Evolutionary conservation across 2,329 filamentous ascomycete genomes (phyloP), one percentile per base, ranked within the genome.

Genomic region (Didymella keratinophila): DNA sequence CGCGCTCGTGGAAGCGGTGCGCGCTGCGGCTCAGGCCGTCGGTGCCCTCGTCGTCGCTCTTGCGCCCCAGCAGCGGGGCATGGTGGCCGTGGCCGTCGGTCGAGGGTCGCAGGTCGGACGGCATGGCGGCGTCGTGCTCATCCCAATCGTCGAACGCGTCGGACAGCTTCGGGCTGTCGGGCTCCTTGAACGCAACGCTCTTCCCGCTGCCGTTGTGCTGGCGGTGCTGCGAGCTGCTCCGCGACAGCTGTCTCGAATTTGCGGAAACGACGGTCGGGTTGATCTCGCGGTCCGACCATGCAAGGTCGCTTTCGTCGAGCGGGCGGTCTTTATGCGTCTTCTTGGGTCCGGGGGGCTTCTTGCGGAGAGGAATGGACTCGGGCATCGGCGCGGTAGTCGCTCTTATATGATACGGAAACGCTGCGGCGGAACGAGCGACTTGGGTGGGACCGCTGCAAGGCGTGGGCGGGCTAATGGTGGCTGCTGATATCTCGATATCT

Each of bases 1-100:
- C 93, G 68, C 87, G 84, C 72, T 92, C 93, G 71, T 90, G 87
- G 79, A 96, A 88, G 12, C 89, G 89, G 42, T 64, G 61, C 10
- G 58, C 10, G 36, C 71, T 66, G 16, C 80, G 77, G 44, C 23
- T 5, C 75, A 71, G 28, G 63, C 76, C 61, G 77, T 78, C 65
- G 67, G 74, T 58, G 25, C 67, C 71, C 57, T 71, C 71, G 53
- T 74, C 70, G 51, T 65, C 64, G 58, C 76, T 77, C 64, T 78
- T 77, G 49, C 62, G 67, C 34, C 75, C 82, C 30, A 89, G 78
- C 63, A 89, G 73, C 23, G 86, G 86, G 62, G 82, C 78, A 52
- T 84, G 78, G 36, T 79, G 79, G 42, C 23, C 23, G 23, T 25
- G 23, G 23, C 75, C 74, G 28, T 77, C 76, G 59, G 78, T 78